Evolutionary conservation across 2,329 filamentous ascomycete species (phyloP), one percentile per base, ranked within the genome.

Genomic region (Colletotrichum eleusines): DNA sequence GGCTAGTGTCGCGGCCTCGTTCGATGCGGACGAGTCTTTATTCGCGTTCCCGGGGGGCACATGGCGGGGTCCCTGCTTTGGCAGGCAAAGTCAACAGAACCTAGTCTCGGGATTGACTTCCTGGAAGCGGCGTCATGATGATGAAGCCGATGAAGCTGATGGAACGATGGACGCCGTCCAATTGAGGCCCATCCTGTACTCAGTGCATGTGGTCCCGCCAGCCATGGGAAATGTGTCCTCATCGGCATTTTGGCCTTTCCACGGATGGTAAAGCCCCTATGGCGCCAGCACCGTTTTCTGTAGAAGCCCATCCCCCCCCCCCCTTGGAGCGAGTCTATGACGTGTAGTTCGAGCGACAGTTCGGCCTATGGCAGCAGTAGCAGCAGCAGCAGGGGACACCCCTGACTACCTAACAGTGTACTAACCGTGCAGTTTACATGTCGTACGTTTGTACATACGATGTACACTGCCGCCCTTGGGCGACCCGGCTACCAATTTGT

Each of bases 241-340:
- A 20, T 38, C 12, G 35, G 44, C 44, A 44, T 9, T 23, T 26
- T 38, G 16, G 23, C 20, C 35, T 9, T 26, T 35, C 8, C 5
- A 8, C 14, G 14, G 51, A 12, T 48, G 40, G 54, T 11, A n/a
- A 11, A 23, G 5, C 33, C 28, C 26, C 31, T 18, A 44, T 44
- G 42, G 40, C 14, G n/a, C 5, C 38, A 18, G 26, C 26, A 33
- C 31, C 44, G 18, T 31, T 53, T 40, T 68, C 31, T 57, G 26
- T 16, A 18, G 5, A 35, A 16, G 9, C 16, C 38, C 53, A 38
- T 55, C 57, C 16, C 23, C 42, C 12, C 53, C 9, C 16, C 20
- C 40, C n/a, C n/a, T n/a, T n/a, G 20, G 14, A 54, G 28, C 11
- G 16, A 51, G 65, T 58, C 51, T 51, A 69, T 59, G 61, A 69